These are phyloP conservation scores for Paratinospora sagittata DNA, from an alignment of 164 flowering plant species.

Conservation along the genomic window DNA sequence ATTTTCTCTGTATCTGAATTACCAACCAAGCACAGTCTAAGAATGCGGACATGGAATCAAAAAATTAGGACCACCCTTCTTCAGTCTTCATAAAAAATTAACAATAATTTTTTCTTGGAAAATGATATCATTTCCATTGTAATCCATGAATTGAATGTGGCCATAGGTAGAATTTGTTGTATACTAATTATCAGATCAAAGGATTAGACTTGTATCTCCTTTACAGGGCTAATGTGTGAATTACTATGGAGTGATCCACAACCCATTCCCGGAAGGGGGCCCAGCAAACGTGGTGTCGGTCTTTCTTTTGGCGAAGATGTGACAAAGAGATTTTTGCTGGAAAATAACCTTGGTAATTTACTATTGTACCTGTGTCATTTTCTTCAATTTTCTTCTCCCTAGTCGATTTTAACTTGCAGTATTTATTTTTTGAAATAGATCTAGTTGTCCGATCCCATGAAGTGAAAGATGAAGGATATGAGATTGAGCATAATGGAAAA, in stretches of 20 bases:
- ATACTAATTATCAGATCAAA: background rate
- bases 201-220: background rate
- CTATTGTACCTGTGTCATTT: background rate
- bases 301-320: conserved; percentile 95
- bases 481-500: conserved; percentile 93
- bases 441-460: conserved; percentile 91
- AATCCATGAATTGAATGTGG: background rate
- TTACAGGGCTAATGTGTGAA: conserved; percentile 94
- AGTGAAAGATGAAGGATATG: conserved; percentile 98
- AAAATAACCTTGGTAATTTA: conserved; percentile 70
- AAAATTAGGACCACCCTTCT: too few species aligned
- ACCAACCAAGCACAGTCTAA: too few species aligned
- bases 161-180: background rate
- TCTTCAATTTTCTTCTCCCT: background rate
- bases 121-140: too few species aligned
- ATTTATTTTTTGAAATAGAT: conserved; percentile 37
- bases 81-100: too few species aligned
- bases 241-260: conserved; percentile 99
- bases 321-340: conserved; percentile 80
- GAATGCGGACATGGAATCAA: too few species aligned
- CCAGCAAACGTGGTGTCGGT: conserved; percentile 97
- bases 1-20: too few species aligned
- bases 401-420: conserved; percentile 1
- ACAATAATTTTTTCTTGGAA: too few species aligned
- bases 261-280: conserved; percentile 87